These are phyloP conservation scores for Shiraia bambusicola DNA, from an alignment of 2,329 filamentous ascomycete species.

Conservation along the genomic window DNA sequence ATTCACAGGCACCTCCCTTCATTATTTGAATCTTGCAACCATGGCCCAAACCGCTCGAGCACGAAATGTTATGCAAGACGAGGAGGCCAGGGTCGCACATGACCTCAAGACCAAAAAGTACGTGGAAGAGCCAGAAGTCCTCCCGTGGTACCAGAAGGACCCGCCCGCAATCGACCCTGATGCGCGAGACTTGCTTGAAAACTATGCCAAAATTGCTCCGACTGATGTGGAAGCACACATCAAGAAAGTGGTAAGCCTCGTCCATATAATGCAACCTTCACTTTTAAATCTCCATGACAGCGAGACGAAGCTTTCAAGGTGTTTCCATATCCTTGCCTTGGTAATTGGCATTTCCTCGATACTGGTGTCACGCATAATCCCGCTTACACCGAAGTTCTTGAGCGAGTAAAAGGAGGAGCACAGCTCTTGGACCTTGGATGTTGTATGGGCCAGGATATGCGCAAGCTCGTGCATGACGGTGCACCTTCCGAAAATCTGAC, in stretches of 20 bases:
- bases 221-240: slow-evolving; percentile 42
- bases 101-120: slow-evolving; percentile 20
- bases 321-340: slow-evolving; percentile 42
- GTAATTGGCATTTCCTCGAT: slow-evolving; percentile 41
- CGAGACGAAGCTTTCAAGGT: slow-evolving; percentile 11
- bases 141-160: slow-evolving; percentile 38
- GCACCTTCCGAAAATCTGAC: slow-evolving; percentile 44
- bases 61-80: slow-evolving; percentile 4
- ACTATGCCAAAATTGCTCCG: slow-evolving; percentile 42
- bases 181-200: slow-evolving; percentile 41
- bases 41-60: slow-evolving; percentile 13
- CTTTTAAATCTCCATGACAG: background rate
- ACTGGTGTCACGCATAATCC: slow-evolving; percentile 28
- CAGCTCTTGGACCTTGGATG: slow-evolving; percentile 46
- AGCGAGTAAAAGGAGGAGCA: slow-evolving; percentile 39
- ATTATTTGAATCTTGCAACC: background rate
- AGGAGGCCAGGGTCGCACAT: slow-evolving; percentile 14
- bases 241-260: slow-evolving; percentile 30
- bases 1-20: background rate
- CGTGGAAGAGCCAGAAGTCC: slow-evolving; percentile 20
- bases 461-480: slow-evolving; percentile 48
- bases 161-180: slow-evolving; percentile 29
- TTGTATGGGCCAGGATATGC: slow-evolving; percentile 51
- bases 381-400: slow-evolving; percentile 36
- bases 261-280: no score